Percentiles rank a stretch among this genome's conserved stretches.
Evolutionary conservation across 75 land plant genomes (phyloP).

Genomic region (Ceratopteris richardii): DNA sequence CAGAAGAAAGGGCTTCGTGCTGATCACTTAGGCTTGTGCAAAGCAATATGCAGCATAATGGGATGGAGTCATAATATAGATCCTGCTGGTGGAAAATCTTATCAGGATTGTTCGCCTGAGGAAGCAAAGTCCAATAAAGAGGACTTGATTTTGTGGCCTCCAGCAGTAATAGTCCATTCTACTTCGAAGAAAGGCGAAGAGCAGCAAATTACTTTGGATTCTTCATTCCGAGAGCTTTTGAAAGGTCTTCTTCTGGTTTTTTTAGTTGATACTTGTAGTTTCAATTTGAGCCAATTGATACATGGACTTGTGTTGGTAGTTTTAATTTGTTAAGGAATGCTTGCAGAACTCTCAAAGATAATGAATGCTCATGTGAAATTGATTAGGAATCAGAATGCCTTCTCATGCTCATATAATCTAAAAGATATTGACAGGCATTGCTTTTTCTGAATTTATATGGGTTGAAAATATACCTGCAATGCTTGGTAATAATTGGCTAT

Average conservation of each 20-base stretch:
- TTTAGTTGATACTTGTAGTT: no score
- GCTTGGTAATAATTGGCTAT: neutral
- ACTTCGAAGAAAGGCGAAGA: slow-evolving; percentile 15
- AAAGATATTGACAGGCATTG: no score
- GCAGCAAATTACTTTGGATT: slow-evolving; percentile 10
- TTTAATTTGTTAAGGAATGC: no score
- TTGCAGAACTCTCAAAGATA: no score
- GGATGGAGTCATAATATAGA: slow-evolving; percentile 54
- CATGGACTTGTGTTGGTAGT: no score
- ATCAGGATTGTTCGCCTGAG: slow-evolving; percentile 39
- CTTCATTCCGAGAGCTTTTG: slow-evolving; percentile 25
- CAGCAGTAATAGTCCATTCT: slow-evolving; percentile 58
- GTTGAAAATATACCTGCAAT: no score
- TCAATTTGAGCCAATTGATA: no score
- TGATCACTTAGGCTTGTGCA: slow-evolving; percentile 68
- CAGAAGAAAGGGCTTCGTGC: slow-evolving; percentile 31
- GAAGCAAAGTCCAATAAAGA: slow-evolving; percentile 50
- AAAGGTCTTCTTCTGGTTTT: slow-evolving; percentile 31
- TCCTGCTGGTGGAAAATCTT: slow-evolving; percentile 49
- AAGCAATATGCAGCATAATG: slow-evolving; percentile 64
- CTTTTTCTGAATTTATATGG: no score
- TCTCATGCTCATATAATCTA: no score
- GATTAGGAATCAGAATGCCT: no score
- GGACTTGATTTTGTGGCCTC: slow-evolving; percentile 73
- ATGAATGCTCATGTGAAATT: no score